Evolutionary conservation across 225 moss, liverwort and hornwort genomes (phyloP).

Genomic region (Rhytidiadelphus loreus): DNA sequence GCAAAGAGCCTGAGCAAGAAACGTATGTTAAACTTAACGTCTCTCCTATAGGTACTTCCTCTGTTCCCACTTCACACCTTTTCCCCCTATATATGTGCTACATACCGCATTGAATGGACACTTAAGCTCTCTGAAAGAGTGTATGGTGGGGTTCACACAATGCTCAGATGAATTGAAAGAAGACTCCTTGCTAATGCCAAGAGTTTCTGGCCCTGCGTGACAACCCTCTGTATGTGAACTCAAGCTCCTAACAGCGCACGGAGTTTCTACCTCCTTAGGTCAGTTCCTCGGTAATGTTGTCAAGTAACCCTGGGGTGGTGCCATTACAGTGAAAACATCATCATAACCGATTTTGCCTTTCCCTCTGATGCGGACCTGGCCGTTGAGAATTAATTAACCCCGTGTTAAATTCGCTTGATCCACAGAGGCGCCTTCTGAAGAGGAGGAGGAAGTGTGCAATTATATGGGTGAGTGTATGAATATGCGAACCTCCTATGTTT

Average conservation of each 20-base stretch:
- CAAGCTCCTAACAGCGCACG: constrained; percentile 12
- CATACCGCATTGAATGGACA: constrained; percentile 4
- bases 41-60: constrained; percentile 53
- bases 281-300: constrained; percentile 21
- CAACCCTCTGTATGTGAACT: constrained; percentile 21
- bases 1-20: constrained; percentile 93
- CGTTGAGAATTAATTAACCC: background rate
- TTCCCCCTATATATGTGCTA: background rate
- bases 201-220: constrained; percentile 33
- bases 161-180: constrained; percentile 29
- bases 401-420: background rate
- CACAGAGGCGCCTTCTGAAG: constrained; percentile 72
- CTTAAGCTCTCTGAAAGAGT: constrained; percentile 30
- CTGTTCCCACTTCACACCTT: background rate
- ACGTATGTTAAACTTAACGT: constrained; percentile 80
- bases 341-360: background rate
- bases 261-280: constrained; percentile 19
- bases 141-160: constrained; percentile 19
- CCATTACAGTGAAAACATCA: background rate
- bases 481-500: constrained; percentile 74
- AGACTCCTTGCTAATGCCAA: constrained; percentile 27
- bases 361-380: background rate
- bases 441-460: constrained; percentile 78
- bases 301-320: constrained; percentile 20
- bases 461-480: constrained; percentile 66